Percentiles rank a stretch among this genome's conserved stretches.
Evolutionary conservation across 1,284 basidiomycete species (phyloP).

Genomic region (Butyriboletus appendiculatus): DNA sequence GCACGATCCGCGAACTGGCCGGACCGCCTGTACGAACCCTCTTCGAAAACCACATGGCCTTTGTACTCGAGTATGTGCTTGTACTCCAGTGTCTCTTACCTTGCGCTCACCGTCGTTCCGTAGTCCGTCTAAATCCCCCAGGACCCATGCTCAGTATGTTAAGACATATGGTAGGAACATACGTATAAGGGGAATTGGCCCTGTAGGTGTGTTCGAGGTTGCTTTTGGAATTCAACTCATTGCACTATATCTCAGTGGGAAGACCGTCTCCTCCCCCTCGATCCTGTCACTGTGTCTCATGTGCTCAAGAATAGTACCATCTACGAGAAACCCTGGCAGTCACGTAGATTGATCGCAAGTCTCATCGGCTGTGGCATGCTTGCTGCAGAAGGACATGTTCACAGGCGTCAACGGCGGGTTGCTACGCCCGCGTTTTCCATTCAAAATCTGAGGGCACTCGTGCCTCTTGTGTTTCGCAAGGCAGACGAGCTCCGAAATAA

Average conservation of each 20-base stretch:
- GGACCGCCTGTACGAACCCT: conserved; percentile 55
- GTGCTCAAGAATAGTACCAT: conserved; percentile 66
- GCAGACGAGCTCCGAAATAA: conserved; percentile 61
- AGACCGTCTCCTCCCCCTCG: conserved; percentile 71
- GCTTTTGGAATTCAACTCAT: conserved; percentile 9
- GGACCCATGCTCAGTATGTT: conserved; percentile 52
- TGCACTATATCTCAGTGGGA: conserved; percentile 57
- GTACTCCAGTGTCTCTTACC: not conserved
- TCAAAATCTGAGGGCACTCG: conserved; percentile 67
- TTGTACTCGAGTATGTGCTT: conserved; percentile 56
- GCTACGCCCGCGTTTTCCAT: conserved; percentile 76
- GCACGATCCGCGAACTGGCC: conserved; percentile 54
- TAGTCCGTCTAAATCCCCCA: conserved; percentile 59
- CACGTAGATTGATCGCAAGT: conserved; percentile 66
- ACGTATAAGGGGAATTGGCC: conserved; percentile 61
- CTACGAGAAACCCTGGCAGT: conserved; percentile 82
- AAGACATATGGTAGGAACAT: conserved; percentile 58
- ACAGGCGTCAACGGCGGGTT: conserved; percentile 75
- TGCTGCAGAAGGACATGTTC: conserved; percentile 69
- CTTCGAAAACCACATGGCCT: conserved; percentile 54
- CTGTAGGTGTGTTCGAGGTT: conserved; percentile 45
- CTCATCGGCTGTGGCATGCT: conserved; percentile 80
- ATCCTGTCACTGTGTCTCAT: conserved; percentile 69
- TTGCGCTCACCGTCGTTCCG: not conserved
- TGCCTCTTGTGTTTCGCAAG: conserved; percentile 70